Evolutionary conservation across 345 rosid species (phyloP), one percentile per base, ranked within the genome.

Genomic region (Linum tenue): DNA sequence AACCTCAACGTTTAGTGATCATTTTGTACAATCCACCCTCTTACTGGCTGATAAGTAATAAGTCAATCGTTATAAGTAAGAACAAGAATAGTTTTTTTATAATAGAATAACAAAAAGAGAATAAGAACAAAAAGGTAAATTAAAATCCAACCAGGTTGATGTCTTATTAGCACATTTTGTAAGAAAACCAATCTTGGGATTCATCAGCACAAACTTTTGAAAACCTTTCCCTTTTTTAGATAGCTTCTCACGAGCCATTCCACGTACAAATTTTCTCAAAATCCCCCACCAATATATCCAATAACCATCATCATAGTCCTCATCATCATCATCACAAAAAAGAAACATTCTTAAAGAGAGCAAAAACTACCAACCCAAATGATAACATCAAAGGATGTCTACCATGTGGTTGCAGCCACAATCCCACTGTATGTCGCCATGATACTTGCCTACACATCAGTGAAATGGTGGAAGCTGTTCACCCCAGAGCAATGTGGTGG

Each of bases 401-500:
- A 83, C 72, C 88, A 90, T 85, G 94, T 88, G 62, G 76, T 90
- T 48, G 80, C 88, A 64, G 89, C 94, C 44, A 85, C 86, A 5
- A 82, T 90, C 67, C 98, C 98, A 37, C 70, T 90, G n/a, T 92
- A 92, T 64, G 77, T 82, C 43, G 73, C 86, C 48, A 88, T 90
- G 98, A 65, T 80, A 1, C 74, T 85, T 64, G 97, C 96, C 44
- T 92, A 82, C 76, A 37, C 76, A 39, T 86, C 96, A 16, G 77
- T 81, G 75, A 90, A 73, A 81, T 86, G 86, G 77, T 75, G 85
- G 76, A 78, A 78, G 59, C 74, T 92, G 44, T 90, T 92, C 57
- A 80, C 94, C 8, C 84, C 88, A 0, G 89, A 92, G 39, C 98
- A 92, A 75, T 90, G 96, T 71, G 77, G 84, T 44, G 98, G 97